Evolutionary conservation across 108 stramenopile species (phyloP), one percentile per base, ranked within the genome.

Genomic region (Nitzschia sp.): DNA sequence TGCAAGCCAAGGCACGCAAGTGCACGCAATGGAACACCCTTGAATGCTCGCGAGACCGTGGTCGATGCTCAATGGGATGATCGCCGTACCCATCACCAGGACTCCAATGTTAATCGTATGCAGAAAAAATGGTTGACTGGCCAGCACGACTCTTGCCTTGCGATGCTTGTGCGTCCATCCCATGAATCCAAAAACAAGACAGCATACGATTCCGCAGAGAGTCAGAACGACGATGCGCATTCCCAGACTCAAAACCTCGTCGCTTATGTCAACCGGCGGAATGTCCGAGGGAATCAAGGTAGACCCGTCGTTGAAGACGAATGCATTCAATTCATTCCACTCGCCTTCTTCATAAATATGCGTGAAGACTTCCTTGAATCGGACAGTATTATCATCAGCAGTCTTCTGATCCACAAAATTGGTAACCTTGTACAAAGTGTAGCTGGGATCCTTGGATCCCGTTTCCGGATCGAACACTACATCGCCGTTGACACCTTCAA

Each of bases 51-150:
- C 33, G 13, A 74, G 56, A 0, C 28, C 29, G 4, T 79, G 61
- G 38, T 83, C 77, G 24, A 83, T 56, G 13, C 34, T 30, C 21
- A 83, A 32, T 3, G 75, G 74, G 30, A 83, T 72, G 30, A 83
- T 76, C 3, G 76, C 13, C n/a, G 46, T 31, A n/a, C 49, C 82
- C 71, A 86, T 75, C 3, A 89, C 24, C 25, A 86, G 64, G 1
- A 76, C 59, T 25, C 88, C 88, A 17, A 61, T 6, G 47, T 82
- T 83, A 15, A 88, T 67, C 33, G 82, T 60, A 1, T 58, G 13
- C 6, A 87, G 42, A 45, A 84, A 87, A 15, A 74, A 34, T 1
- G 86, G 85, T 60, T 86, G 85, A 25, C 70, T 72, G 5, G 68
- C 74, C 2, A 51, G 47, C 54, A 60, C 79, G 46, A 74, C 59